A percentile compares a stretch with the other conserved stretches of the same genome.
These are phyloP conservation scores for Umbelopsis isabellina DNA, from an alignment of 192 early-diverging fungal species.

Conservation along the genomic window DNA sequence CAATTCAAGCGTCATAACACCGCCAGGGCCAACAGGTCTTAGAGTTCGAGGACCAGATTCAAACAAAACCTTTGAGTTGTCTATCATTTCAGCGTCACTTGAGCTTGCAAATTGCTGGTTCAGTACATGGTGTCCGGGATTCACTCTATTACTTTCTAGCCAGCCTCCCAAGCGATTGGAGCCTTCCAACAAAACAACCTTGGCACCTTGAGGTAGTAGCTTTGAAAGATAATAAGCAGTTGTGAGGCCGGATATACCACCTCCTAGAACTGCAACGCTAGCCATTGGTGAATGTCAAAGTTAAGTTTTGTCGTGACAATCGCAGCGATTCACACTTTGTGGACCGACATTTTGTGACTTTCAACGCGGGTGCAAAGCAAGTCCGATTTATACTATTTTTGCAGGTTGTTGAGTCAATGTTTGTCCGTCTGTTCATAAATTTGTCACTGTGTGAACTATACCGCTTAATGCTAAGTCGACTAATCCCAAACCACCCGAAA, in stretches of 20 bases:
- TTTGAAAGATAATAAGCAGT: conserved; percentile 79
- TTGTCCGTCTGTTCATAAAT: too few species aligned
- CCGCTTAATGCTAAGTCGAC: too few species aligned
- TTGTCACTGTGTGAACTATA: too few species aligned
- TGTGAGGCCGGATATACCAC: conserved; percentile 88
- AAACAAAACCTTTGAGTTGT: conserved; percentile 54
- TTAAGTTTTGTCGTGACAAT: too few species aligned
- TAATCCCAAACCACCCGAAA: too few species aligned
- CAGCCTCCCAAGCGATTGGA: conserved; percentile 82
- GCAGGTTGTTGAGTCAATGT: too few species aligned
- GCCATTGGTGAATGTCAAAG: neutral
- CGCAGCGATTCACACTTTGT: too few species aligned
- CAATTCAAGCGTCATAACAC: conserved; percentile 78
- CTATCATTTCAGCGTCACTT: conserved; percentile 8
- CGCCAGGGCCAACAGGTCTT: conserved; percentile 70
- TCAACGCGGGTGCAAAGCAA: too few species aligned
- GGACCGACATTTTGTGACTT: too few species aligned
- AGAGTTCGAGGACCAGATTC: conserved; percentile 87
- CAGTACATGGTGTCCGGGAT: conserved; percentile 29
- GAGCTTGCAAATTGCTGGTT: neutral
- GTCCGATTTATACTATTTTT: too few species aligned
- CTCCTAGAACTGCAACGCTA: conserved; percentile 79
- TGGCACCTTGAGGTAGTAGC: conserved; percentile 38
- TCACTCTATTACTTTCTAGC: conserved; percentile 69
- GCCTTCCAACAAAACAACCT: conserved; percentile 77